Base-by-base conservation (phyloP, 2,329 filamentous ascomycete species). In the Dryadomyces quercus-mongolicae region DNA sequence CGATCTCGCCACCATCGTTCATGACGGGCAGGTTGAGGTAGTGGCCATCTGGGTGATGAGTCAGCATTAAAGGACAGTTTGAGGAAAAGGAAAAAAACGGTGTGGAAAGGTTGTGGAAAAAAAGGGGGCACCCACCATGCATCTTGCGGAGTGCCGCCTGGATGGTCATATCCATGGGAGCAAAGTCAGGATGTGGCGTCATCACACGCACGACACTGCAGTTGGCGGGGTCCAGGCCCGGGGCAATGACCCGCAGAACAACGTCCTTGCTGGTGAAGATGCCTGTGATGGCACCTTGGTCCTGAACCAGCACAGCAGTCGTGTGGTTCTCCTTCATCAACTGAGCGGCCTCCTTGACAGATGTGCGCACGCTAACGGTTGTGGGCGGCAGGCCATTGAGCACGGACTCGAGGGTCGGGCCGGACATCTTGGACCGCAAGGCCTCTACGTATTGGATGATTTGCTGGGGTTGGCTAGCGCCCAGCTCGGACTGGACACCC, bases 191-290 rank as follows among this genome's bases (percentile, higher is more conserved):
- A 67, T 98, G 93, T 60, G 93, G 93, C 38, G 93, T 98, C 93
- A 98, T 98, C 61, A 98, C 93, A 63, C 93, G 85, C 60, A 98
- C 92, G 58, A 98, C 93, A 67, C 92, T 97, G 78, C 93, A 98
- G 65, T 86, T 97, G 57, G 83, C 79, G 48, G 93, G 93, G 68
- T 98, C 93, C 56, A 98, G 78, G 18, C 93, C 93, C 51, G 93
- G 93, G 54, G 93, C 93, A 71, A 98, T 98, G 57, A 98, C 93
- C 69, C 93, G 89, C 56, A 98, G 79, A 56, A 98, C 93, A 51
- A 98, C 92, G 72, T 98, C 93, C 74, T 98, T 98, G 75, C 93
- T 97, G 56, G 93, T 98, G 68, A 98, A 98, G 66, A 98, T 98
- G 71, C 93, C 93, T 53, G 93, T 98, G 66, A 98, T 97, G 46